A percentile compares a stretch with the other conserved stretches of the same genome.
Evolutionary conservation across 2,329 filamentous ascomycete species (phyloP).

Genomic region (Fusarium temperatum): DNA sequence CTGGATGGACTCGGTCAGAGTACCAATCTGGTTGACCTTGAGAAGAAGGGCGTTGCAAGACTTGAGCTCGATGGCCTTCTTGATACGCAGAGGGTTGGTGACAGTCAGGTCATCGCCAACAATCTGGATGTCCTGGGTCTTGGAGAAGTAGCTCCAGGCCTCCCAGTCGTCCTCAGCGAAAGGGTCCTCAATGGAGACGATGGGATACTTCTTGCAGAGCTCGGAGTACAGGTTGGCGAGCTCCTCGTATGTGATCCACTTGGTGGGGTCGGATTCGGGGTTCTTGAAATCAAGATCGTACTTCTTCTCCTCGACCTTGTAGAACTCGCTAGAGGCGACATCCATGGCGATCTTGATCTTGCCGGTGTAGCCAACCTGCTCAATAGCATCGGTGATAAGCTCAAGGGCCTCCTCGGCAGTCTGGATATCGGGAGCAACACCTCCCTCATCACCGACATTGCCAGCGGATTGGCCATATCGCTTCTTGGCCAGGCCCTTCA

Average conservation of each 20-base stretch:
- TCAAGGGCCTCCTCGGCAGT: slow-evolving; percentile 95
- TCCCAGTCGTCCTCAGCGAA: slow-evolving; percentile 99
- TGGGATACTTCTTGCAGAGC: slow-evolving; percentile 94
- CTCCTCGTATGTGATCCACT: slow-evolving; percentile 99
- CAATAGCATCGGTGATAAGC: slow-evolving; percentile 93
- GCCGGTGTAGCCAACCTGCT: slow-evolving; percentile 94
- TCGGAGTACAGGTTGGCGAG: slow-evolving; percentile 91
- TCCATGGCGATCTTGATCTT: slow-evolving; percentile 99
- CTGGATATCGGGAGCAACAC: slow-evolving; percentile 99
- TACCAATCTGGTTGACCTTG: slow-evolving; percentile 99
- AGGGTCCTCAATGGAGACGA: slow-evolving; percentile 98
- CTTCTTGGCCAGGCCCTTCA: slow-evolving; percentile 98
- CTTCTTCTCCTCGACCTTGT: slow-evolving; percentile 97
- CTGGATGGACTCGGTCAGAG: slow-evolving; percentile 98
- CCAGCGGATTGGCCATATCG: slow-evolving; percentile 98
- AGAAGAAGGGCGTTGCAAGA: slow-evolving; percentile 97
- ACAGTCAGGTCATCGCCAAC: slow-evolving; percentile 98
- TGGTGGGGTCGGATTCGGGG: slow-evolving; percentile 91
- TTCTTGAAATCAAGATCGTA: slow-evolving; percentile 99
- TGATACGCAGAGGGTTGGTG: slow-evolving; percentile 98
- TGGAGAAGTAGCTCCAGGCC: slow-evolving; percentile 99
- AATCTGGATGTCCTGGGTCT: slow-evolving; percentile 98
- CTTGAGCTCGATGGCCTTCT: slow-evolving; percentile 99
- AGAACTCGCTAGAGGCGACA: slow-evolving; percentile 99
- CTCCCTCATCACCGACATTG: slow-evolving; percentile 99